Base-by-base conservation (phyloP, 2,329 filamentous ascomycete species). In the Epichloe baconii region DNA sequence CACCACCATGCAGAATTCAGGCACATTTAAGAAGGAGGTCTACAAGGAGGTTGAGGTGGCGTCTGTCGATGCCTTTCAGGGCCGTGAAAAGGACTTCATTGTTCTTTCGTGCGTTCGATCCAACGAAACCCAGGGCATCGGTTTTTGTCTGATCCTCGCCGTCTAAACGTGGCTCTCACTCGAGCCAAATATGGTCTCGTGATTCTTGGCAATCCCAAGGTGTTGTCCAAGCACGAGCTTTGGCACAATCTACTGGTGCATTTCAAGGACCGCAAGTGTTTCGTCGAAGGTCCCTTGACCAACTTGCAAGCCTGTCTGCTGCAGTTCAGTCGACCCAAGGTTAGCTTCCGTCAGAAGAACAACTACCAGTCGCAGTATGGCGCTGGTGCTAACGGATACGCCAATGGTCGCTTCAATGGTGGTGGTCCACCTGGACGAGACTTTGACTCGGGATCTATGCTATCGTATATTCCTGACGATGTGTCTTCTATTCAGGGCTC, bases 31-130 rank as follows among this genome's bases (percentile, higher is more conserved):
- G 74, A 98, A 98, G 72, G 93, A 98, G 66, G 82, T 85, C 61
- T 98, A 98, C 76, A 97, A 97, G 71, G 91, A 97, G 63, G 91
- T 98, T 23, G 93, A 98, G 67, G 93, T 98, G 41, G 93, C 93
- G 4, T 97, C 91, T 0, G 93, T 98, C 38, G 93, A 98, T 73
- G 93, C 93, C 19, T 98, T 98, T 78, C 93, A 98, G 66, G 93
- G 93, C 49, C 86, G 93, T 74, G 93, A 98, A 71, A 98, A 98
- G 72, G 93, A 98, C 65, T 98, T 95, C 63, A 98, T 98, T 62
- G 90, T 98, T 40, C 76, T 98, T 35, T 97, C 93, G 55, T 98
- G 93, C 64, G 93, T 98, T 48, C 88, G 93, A 64, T 97, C 91
- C 65, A 98, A 98, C 66, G 93, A 98, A 62, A 95, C 97, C 66